Base-by-base conservation (phyloP, 2,329 filamentous ascomycete genomes). In the Colletotrichum filicis region DNA sequence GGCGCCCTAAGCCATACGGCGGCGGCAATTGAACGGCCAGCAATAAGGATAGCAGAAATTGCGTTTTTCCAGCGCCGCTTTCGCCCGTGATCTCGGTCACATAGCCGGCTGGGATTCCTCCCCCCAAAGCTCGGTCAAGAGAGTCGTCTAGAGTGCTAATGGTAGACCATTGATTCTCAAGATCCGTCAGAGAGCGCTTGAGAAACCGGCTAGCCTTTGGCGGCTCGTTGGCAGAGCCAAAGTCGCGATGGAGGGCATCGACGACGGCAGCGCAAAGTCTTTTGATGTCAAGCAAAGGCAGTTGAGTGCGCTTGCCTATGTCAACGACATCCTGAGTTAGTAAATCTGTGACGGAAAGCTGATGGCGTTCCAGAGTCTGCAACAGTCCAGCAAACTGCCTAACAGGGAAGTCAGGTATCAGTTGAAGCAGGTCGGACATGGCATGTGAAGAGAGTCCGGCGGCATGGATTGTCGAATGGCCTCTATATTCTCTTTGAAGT, bases 61-160 rank as follows among this genome's bases (percentile, higher is more conserved):
- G 97, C 1, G 97, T 98, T 88, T 99, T 99, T 79, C 96, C 97
- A 76, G 92, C 94, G 77, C 95, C 97, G 76, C 95, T 97, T 85
- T 98, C 97, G 71, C 97, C 97, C 1, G 95, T 93, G 74, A 99
- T 88, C 82, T 99, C 97, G 8, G 94, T 95, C 79, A 99, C 87
- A 82, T 93, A 93, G 59, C 95, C 94, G 2, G 92, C 88, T 1
- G 93, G 93, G 68, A 98, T 89, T 24, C 97, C 97, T 60, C 95
- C 96, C 73, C 90, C 90, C 52, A 98, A 87, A 2, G 83, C 84
- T 9, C 80, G 81, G 76, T 99, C 96, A 37, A 99, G 86, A 49
- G 83, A 83, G 62, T 89, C 85, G 81, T 97, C 94, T 56, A 98
- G 88, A 0, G 94, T 97, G 84, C 93, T 97, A 82, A 98, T 94